Evolutionary conservation across 2,329 filamentous ascomycete species (phyloP), one percentile per base, ranked within the genome.

Genomic region (Phyllosticta citrichinensis): DNA sequence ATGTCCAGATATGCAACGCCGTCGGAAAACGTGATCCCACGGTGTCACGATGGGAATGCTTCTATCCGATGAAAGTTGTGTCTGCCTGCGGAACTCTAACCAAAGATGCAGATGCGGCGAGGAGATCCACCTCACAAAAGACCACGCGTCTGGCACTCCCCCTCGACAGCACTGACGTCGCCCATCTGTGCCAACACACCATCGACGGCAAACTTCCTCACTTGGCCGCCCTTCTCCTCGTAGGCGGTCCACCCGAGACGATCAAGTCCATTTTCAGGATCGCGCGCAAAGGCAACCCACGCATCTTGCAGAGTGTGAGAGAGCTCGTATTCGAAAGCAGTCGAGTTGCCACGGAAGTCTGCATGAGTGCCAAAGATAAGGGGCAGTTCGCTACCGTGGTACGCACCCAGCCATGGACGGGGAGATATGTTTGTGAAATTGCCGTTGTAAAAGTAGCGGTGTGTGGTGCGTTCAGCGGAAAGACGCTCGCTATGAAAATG

Each of bases 381-480:
- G 6, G 67, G 66, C 17, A 68, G 65, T 35, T 68, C 66, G 22
- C 62, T 65, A 50, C 60, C 63, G 58, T 69, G 67, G 55, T 68
- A 69, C 3, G 67, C 67, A n/a, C 62, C 64, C 11, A 67, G 60
- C 65, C 66, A 68, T 10, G 47, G 30, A 11, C 3, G 4, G n/a
- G 58, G 54, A 14, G 22, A 33, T 5, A 57, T 54, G 54, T 61
- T 61, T 14, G 25, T 12, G 58, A 61, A 61, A 19, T 56, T 61
- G 54, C 73, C 74, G 5, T 65, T 68, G 55, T 73, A 76, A 12
- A 72, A 66, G 57, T 74, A 76, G 55, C 73, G 71, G 64, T 71
- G 75, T 0, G 73, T 75, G 0, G 66, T 62, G 0, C 69, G 62
- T 35, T 65, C 67, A 11, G 64, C 62, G 2, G 64, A 61, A 33